These are phyloP conservation scores for Luvunga scandens DNA, from an alignment of 345 rosid genomes.

Conservation along the genomic window DNA sequence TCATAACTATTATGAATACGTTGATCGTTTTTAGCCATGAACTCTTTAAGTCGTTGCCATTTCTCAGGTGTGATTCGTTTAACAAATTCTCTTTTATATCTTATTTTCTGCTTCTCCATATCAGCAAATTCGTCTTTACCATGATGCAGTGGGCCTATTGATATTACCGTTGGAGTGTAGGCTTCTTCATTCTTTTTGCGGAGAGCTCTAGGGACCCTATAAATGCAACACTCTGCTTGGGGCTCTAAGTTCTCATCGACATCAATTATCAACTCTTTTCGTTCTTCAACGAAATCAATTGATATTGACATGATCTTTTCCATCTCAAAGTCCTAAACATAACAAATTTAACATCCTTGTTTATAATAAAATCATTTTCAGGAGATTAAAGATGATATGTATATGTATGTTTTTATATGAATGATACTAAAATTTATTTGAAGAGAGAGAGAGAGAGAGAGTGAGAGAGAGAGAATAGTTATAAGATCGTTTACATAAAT, in stretches of 20 bases:
- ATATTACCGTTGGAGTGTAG: background rate
- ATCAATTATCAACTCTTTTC: background rate
- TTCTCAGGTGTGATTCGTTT: background rate
- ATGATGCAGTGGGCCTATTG: background rate
- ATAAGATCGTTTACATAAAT: too few species aligned
- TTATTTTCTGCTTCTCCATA: background rate
- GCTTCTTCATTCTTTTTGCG: background rate
- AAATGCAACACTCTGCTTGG: background rate
- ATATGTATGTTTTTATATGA: too few species aligned
- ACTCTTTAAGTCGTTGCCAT: background rate
- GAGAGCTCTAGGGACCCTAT: background rate
- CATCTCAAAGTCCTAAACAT: background rate
- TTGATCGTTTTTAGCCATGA: background rate
- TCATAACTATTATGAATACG: background rate
- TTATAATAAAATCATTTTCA: too few species aligned
- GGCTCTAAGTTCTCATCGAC: background rate
- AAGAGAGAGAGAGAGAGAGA: too few species aligned
- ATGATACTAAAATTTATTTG: too few species aligned
- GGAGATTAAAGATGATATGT: too few species aligned
- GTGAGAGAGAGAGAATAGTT: too few species aligned
- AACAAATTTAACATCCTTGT: too few species aligned
- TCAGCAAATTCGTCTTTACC: background rate
- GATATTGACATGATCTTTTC: background rate
- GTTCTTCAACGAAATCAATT: background rate
- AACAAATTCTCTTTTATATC: conserved; percentile 1